Conservation (phyloP, 108 stramenopile species). For the Cyclotella choctawhatcheeana region DNA sequence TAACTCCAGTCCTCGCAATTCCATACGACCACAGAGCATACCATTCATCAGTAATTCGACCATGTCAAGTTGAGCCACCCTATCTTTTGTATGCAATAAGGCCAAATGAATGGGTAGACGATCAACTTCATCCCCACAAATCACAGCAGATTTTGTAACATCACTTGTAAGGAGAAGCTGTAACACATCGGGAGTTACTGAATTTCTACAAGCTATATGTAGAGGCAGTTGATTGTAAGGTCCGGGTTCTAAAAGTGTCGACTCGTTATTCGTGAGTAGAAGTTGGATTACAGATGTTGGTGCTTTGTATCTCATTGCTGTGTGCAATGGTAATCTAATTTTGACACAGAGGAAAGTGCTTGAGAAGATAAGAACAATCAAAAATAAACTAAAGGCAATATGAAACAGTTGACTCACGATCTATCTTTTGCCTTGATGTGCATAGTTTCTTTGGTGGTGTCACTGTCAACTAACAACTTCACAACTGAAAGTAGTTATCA, state of each 20-base stretch:
- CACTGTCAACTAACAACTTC: conserved; percentile 60
- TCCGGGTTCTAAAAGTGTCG: conserved; percentile 46
- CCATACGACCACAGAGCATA: conserved; percentile 61
- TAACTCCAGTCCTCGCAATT: conserved; percentile 51
- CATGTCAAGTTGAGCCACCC: conserved; percentile 41
- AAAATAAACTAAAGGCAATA: background rate
- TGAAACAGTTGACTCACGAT: conserved; percentile 14
- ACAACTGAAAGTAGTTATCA: conserved; percentile 47
- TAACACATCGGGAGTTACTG: conserved; percentile 46
- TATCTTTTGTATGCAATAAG: conserved; percentile 46
- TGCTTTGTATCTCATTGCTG: conserved; percentile 64
- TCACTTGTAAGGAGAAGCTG: conserved; percentile 53
- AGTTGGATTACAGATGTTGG: conserved; percentile 55
- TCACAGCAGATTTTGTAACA: conserved; percentile 41
- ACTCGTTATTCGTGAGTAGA: conserved; percentile 50
- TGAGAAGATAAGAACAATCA: background rate
- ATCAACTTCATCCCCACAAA: conserved; percentile 56
- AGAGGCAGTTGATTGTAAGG: conserved; percentile 63
- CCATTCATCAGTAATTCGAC: conserved; percentile 46
- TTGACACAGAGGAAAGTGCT: background rate
- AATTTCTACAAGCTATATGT: conserved; percentile 68
- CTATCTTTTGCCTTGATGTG: conserved; percentile 55
- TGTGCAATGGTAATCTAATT: conserved; percentile 57
- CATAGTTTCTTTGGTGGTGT: conserved; percentile 48
- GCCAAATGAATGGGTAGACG: conserved; percentile 68